Base-by-base conservation (phyloP, 1,139 yeast species). In the Kodamaea suecica region DNA sequence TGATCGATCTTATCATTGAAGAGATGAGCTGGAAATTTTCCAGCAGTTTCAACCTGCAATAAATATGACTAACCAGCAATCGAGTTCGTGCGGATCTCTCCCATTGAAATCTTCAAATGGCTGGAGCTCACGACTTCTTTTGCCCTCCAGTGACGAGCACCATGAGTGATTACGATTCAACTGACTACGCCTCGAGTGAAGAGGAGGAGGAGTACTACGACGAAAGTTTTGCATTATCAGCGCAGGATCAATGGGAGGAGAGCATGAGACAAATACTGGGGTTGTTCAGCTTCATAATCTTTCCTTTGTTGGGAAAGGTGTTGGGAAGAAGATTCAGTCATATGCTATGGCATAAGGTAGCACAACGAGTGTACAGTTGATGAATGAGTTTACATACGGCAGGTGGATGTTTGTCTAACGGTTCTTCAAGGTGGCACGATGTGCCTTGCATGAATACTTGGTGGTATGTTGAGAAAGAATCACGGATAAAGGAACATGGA, bases 221-320 rank as follows among this genome's bases (percentile, higher is more conserved):
- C 11, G 40, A 36, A 17, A 23, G 37, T 5, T 42, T 33, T 33
- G 44, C 36, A 21, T 37, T 48, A 23, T 31, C 61, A 3, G 85
- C 87, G 1, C 88, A 84, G 52, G 72, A 76, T 43, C 88, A 84
- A 48, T 84, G 94, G 94, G 92, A 84, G 36, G 90, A 82, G 49
- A 80, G 85, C 33, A 50, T 84, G 40, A 62, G 65, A 29, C 92
- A 84, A 51, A 54, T 85, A 33, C 73, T 73, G 29, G 72, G 70
- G 9, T 63, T 85, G 29, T 57, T 81, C 14, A 71, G 74, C 35
- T 61, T 77, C 40, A 76, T 84, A 11, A 50, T 84, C 30, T 64
- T 84, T 34, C 95, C 95, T 0, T 57, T 84, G 41, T 52, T 81
- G 4, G 95, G 95, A 23, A 81, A 80, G 55, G 69, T 80, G 26